A percentile compares a stretch with the other conserved stretches of the same genome.
phyloP scores from a whole-genome alignment of 495 filamentous ascomycete genomes.

The Aspergillus sclerotiicarbonarius region DNA sequence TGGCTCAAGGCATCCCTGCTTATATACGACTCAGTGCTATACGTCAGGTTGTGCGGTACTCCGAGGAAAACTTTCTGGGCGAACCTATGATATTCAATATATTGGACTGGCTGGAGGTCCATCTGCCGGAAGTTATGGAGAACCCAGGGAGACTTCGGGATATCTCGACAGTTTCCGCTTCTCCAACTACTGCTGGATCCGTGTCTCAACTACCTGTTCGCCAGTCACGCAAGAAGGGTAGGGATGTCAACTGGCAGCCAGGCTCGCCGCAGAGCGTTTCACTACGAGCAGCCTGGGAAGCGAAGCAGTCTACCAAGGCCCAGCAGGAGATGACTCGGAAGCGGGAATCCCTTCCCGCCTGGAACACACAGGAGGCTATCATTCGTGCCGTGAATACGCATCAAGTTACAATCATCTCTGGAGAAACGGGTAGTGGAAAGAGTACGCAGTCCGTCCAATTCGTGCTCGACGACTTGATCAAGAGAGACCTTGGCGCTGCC shows the following conservation, averaged over 20 bases:
- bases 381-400: constrained; percentile 66
- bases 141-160: constrained; percentile 79
- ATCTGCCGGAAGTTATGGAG: constrained; percentile 72
- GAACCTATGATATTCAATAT: constrained; percentile 88
- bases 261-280: constrained; percentile 38
- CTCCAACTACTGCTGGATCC: constrained; percentile 21
- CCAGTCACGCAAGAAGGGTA: constrained; percentile 45
- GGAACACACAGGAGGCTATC: constrained; percentile 75
- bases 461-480: constrained; percentile 87
- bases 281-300: constrained; percentile 51
- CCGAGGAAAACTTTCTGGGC: constrained; percentile 65
- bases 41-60: constrained; percentile 69
- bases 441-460: constrained; percentile 98
- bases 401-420: constrained; percentile 93
- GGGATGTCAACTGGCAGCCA: constrained; percentile 38
- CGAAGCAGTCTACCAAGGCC: constrained; percentile 52
- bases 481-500: constrained; percentile 64
- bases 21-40: constrained; percentile 91
- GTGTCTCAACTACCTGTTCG: constrained; percentile 44
- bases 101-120: constrained; percentile 82
- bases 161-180: constrained; percentile 62
- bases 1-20: constrained; percentile 67
- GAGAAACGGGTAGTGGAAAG: constrained; percentile 95
- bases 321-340: constrained; percentile 69
- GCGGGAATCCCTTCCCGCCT: constrained; percentile 78